Percentiles rank a stretch among this genome's conserved stretches.
phyloP scores from a whole-genome alignment of 2,329 filamentous ascomycete genomes.

The Epichloe coenophiala region DNA sequence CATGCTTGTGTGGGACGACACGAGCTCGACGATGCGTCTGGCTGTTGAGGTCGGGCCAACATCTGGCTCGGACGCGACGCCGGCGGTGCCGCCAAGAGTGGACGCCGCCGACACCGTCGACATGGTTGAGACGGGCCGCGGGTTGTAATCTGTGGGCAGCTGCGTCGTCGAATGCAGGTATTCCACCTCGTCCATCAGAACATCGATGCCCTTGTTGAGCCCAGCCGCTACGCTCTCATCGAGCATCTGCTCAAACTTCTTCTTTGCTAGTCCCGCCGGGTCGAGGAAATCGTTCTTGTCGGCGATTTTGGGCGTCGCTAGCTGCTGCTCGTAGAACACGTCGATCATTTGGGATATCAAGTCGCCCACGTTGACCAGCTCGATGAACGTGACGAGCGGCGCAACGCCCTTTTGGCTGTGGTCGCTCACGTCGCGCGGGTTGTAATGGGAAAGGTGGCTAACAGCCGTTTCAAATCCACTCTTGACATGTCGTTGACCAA shows the following conservation, averaged over 20 bases:
- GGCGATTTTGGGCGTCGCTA: conserved; percentile 66
- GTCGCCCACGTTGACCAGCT: conserved; percentile 95
- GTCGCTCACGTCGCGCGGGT: conserved; percentile 68
- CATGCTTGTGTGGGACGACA: conserved; percentile 84
- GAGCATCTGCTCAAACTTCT: conserved; percentile 96
- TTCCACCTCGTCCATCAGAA: conserved; percentile 96
- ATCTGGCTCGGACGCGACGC: conserved; percentile 24
- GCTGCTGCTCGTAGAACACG: conserved; percentile 94
- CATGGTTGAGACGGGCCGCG: conserved; percentile 25
- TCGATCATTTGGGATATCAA: conserved; percentile 98
- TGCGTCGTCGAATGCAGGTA: conserved; percentile 87
- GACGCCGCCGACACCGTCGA: conserved; percentile 8
- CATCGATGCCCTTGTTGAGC: conserved; percentile 93
- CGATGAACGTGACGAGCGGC: conserved; percentile 87
- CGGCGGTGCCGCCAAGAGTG: conserved; percentile 11
- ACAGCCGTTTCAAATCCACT: conserved; percentile 91
- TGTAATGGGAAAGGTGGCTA: conserved; percentile 78
- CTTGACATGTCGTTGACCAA: conserved; percentile 79
- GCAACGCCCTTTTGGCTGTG: conserved; percentile 64
- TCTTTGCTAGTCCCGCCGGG: conserved; percentile 85
- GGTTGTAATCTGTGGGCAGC: conserved; percentile 80
- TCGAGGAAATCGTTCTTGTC: conserved; percentile 93
- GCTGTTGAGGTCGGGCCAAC: conserved; percentile 71
- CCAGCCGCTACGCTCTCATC: conserved; percentile 94
- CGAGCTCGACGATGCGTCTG: conserved; percentile 66